Evolutionary conservation across 129 eudicot species (phyloP).

Genomic region (Heracleum sosnowskyi): DNA sequence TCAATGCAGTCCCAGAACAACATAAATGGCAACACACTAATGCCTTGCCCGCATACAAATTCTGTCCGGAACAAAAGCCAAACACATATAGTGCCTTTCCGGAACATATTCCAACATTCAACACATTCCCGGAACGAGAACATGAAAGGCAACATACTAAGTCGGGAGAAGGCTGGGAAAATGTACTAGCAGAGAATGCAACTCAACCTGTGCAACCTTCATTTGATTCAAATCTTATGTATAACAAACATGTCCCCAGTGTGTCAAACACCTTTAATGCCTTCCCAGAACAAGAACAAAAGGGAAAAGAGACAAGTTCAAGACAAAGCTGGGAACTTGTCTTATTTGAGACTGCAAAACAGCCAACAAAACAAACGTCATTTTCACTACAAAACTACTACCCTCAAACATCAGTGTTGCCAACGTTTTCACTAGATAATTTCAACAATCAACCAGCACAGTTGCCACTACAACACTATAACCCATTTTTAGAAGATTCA

Average conservation of each 20-base stretch:
- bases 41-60: neutral
- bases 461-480: constrained; percentile 20
- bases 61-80: neutral
- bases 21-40: neutral
- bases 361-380: constrained; percentile 5
- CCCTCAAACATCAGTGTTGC: neutral
- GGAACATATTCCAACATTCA: neutral
- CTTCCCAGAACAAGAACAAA: neutral
- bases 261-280: constrained; percentile 12
- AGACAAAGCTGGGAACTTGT: constrained; percentile 37
- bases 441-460: neutral
- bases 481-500: constrained; percentile 45
- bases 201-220: neutral
- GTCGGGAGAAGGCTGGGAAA: constrained; percentile 31
- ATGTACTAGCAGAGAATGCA: constrained; percentile 23
- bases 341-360: constrained; percentile 19
- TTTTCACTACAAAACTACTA: neutral
- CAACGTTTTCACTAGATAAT: neutral
- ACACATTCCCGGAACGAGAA: constrained; percentile 4
- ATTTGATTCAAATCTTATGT: neutral
- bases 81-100: neutral
- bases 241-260: constrained; percentile 7
- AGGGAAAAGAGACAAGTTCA: neutral
- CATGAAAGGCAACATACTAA: constrained; percentile 1
- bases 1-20: constrained; percentile 2